Conservation (phyloP, 2,329 filamentous ascomycete genomes). For the Fusarium pininemorale region DNA sequence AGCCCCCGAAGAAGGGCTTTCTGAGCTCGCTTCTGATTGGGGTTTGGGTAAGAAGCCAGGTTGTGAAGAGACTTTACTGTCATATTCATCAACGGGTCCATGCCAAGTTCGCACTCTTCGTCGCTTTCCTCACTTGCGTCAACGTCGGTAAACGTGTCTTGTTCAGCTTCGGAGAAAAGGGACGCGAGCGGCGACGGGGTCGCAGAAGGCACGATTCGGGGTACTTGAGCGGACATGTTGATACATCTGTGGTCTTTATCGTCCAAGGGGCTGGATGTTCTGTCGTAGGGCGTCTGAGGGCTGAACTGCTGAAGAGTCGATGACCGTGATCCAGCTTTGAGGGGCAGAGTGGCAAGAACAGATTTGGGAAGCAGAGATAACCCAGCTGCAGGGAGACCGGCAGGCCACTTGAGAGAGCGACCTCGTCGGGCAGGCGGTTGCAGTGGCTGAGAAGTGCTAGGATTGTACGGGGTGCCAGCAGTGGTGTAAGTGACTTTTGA, state of each 20-base stretch:
- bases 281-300: constrained; percentile 64
- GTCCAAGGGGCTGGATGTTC: constrained; percentile 55
- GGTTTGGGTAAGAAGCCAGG: constrained; percentile 65
- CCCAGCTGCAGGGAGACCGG: constrained; percentile 42
- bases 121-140: constrained; percentile 44
- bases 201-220: constrained; percentile 43
- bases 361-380: constrained; percentile 51
- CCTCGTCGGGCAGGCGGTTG: constrained; percentile 63
- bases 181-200: constrained; percentile 33
- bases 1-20: constrained; percentile 52
- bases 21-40: constrained; percentile 62
- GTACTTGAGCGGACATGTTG: constrained; percentile 41
- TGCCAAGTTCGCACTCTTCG: constrained; percentile 41
- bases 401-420: constrained; percentile 55
- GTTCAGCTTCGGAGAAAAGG: constrained; percentile 25
- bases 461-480: constrained; percentile 65
- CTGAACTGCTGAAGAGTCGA: constrained; percentile 53
- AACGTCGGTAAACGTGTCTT: constrained; percentile 29
- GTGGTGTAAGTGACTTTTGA: constrained; percentile 60
- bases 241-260: constrained; percentile 39
- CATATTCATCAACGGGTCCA: constrained; percentile 50
- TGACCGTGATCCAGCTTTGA: constrained; percentile 38
- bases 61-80: constrained; percentile 61
- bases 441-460: constrained; percentile 55
- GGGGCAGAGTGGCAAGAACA: constrained; percentile 48